These are phyloP conservation scores for Chalaropsis ovoidea DNA, from an alignment of 2,329 filamentous ascomycete species.

Conservation along the genomic window DNA sequence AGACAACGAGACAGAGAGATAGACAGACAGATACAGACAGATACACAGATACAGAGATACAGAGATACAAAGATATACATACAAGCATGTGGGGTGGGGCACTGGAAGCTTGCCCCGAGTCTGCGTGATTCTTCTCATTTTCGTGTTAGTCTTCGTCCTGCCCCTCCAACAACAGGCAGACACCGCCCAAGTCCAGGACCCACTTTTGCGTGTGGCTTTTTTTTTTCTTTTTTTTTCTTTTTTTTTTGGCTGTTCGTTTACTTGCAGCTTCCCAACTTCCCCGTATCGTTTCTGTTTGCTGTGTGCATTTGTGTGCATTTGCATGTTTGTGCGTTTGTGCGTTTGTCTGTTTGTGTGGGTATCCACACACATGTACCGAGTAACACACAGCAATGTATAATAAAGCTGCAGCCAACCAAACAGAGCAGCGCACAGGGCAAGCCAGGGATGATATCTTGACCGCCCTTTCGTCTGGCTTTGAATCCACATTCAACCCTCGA, in stretches of 20 bases:
- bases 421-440: neutral
- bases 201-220: no score
- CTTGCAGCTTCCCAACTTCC: neutral
- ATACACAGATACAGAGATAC: neutral
- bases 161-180: no score
- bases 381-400: neutral
- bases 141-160: no score
- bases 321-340: neutral
- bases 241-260: neutral
- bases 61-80: no score
- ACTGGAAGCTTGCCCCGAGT: no score
- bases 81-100: no score
- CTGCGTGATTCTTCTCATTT: no score
- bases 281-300: neutral
- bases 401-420: slow-evolving; percentile 4
- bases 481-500: slow-evolving; percentile 7
- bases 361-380: neutral
- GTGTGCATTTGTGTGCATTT: neutral
- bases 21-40: neutral
- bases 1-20: neutral
- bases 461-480: slow-evolving; percentile 3
- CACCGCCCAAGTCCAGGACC: no score
- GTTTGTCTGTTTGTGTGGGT: neutral
- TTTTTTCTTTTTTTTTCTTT: no score
- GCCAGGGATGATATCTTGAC: neutral